Base-by-base conservation (phyloP, 129 eudicot genomes). In the Arctium minus region DNA sequence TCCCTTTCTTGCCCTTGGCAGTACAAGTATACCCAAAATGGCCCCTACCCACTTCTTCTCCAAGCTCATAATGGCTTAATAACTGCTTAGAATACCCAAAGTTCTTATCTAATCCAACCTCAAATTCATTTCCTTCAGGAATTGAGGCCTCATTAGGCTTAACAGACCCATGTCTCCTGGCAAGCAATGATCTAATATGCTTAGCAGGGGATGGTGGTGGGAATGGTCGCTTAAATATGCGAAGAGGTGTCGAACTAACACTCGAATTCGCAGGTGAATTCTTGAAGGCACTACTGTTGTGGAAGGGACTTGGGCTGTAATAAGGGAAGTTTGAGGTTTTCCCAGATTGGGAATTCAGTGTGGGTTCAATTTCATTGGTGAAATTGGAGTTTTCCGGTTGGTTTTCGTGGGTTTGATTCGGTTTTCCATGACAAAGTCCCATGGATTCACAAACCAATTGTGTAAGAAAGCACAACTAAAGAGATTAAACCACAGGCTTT, bases 351-450 rank as follows among this genome's bases (percentile, higher is more conserved):
- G 87, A 64, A 87, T 84, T 92, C 60, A 84, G 74, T 73, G 85
- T 46, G 42, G 83, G 84, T 50, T 91, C 92, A 60, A 86, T 86
- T 46, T 88, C 92, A 48, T 71, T 76, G 6, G 90, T 86, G 79
- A 87, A 67, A 42, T 27, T 83, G 9, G 87, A 60, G 77, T 86
- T 88, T 88, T 89, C 94, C 29, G 85, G 81, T 31, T 86, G 89
- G 73, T 76, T 88, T 85, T 92, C 84, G 5, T 86, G 91, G 90
- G 86, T 78, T 85, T 88, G 89, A 85, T 84, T 85, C 73, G 98
- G 99, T 89, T 93, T 96, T 85, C 98, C 99, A 83, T 96, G 97
- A 88, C 99, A 96, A 78, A 96, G 91, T 85, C 99, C 99, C 99
- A 96, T 96, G 81, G 93, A 85, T 80, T 89, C 87, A 88, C 77